Base-by-base conservation (phyloP, 345 rosid species). In the Gossypium sturtianum region DNA sequence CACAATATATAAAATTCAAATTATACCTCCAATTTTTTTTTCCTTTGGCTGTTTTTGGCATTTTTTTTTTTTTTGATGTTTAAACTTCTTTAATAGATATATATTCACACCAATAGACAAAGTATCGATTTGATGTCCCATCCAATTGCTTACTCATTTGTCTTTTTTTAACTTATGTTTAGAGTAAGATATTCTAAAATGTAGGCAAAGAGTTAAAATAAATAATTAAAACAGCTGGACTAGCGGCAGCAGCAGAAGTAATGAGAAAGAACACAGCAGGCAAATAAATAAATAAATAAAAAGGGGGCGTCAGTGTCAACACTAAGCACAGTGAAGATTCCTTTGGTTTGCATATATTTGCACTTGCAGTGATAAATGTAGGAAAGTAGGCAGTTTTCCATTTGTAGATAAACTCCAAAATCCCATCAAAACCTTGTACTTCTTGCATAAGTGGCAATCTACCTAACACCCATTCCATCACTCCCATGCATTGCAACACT, bases 371-470 rank as follows among this genome's bases (percentile, higher is more conserved):
- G 47, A 13, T 61, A 19, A 43, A 43, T 41, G 56, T 15, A 51
- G 60, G 60, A 56, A 7, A 66, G 71, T 45, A 45, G 71, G 71
- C 54, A 45, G 54, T 45, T 66, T 66, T 66, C 70, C 70, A 66
- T 66, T 66, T 66, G 70, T 66, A 12, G 70, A 45, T 12, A 66
- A 66, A 20, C 29, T 66, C 53, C 66, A 62, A 62, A 63, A 63
- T 12, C 83, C 80, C 77, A 59, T 41, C 77, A 83, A 22, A 82
- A 82, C 86, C 78, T 81, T 82, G 82, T 79, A 73, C 76, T 70
- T 64, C 17, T 66, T 45, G 76, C 85, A 75, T 73, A 86, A 78
- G 82, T 79, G 81, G 83, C 71, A 83, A 70, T 81, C 83, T 62
- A 60, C 84, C 84, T 74, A 80, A 77, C 78, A 22, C 15, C 66